Percentiles rank a stretch among this genome's conserved stretches.
Evolutionary conservation across 805 yeast genomes (phyloP).

Genomic region (Candida sithepensis): DNA sequence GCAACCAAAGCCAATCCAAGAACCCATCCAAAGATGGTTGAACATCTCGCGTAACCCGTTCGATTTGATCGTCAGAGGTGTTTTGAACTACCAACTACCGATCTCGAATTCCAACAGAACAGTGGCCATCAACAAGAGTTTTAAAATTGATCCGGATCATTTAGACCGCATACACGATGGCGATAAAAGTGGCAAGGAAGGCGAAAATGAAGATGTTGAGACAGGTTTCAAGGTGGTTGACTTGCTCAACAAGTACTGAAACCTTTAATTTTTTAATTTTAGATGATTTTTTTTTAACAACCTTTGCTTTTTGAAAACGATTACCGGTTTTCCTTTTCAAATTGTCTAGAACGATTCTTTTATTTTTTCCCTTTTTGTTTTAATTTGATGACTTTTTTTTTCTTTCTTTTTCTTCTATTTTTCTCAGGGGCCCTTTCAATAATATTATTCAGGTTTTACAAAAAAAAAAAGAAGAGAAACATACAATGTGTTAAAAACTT

Average conservation of each 20-base stretch:
- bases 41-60: constrained; percentile 74
- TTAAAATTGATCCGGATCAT: constrained; percentile 50
- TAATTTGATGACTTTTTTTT: neutral
- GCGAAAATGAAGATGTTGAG: neutral
- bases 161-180: neutral
- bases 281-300: too few relatives aligned
- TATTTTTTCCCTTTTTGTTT: neutral
- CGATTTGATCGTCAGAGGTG: constrained; percentile 80
- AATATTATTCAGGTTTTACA: neutral
- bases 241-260: too few relatives aligned
- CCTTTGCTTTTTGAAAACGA: too few relatives aligned
- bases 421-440: neutral
- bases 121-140: constrained; percentile 57
- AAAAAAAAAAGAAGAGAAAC: neutral
- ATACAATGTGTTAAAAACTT: too few relatives aligned
- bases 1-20: constrained; percentile 11
- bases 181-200: neutral
- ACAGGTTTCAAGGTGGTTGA: neutral
- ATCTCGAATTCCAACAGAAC: constrained; percentile 51
- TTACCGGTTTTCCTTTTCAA: too few relatives aligned
- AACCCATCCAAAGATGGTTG: constrained; percentile 59
- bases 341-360: neutral
- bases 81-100: constrained; percentile 73
- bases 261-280: too few relatives aligned
- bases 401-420: neutral